Percentiles rank a stretch among this genome's conserved stretches.
Evolutionary conservation across 2,329 filamentous ascomycete genomes (phyloP).

Genomic region (Fusarium sp.): DNA sequence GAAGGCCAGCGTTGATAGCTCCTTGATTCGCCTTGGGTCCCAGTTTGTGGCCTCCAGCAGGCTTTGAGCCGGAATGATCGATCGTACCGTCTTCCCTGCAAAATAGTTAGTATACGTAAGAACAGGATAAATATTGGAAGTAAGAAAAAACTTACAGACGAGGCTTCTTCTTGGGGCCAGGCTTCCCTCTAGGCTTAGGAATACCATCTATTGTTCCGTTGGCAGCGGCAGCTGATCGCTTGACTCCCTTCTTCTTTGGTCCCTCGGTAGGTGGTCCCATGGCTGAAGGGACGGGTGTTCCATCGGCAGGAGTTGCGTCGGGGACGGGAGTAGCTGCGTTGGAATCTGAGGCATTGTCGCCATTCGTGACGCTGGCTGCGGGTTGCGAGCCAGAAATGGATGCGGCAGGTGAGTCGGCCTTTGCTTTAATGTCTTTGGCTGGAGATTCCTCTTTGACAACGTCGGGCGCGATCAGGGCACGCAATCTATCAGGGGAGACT

Average conservation of each 20-base stretch:
- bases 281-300: constrained; percentile 64
- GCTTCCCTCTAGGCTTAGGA: constrained; percentile 83
- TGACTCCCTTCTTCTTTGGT: constrained; percentile 79
- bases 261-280: constrained; percentile 72
- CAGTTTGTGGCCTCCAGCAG: constrained; percentile 77
- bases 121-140: not conserved
- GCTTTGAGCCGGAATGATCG: constrained; percentile 65
- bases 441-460: constrained; percentile 58
- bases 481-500: constrained; percentile 62
- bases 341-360: constrained; percentile 69
- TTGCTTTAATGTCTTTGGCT: constrained; percentile 52
- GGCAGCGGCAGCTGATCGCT: constrained; percentile 72
- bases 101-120: constrained; percentile 45
- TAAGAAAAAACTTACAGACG: constrained; percentile 77
- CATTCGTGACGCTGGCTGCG: constrained; percentile 56
- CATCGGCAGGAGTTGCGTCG: constrained; percentile 59
- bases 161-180: constrained; percentile 96
- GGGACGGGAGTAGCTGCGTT: constrained; percentile 68
- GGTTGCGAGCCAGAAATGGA: constrained; percentile 49
- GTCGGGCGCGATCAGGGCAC: constrained; percentile 60
- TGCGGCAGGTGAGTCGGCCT: constrained; percentile 58
- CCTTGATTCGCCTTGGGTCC: constrained; percentile 97
- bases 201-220: constrained; percentile 71
- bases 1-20: constrained; percentile 95
- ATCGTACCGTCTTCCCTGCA: constrained; percentile 71